Base-by-base conservation (phyloP, 2,329 filamentous ascomycete genomes). In the Pestalotiopsis sp. region DNA sequence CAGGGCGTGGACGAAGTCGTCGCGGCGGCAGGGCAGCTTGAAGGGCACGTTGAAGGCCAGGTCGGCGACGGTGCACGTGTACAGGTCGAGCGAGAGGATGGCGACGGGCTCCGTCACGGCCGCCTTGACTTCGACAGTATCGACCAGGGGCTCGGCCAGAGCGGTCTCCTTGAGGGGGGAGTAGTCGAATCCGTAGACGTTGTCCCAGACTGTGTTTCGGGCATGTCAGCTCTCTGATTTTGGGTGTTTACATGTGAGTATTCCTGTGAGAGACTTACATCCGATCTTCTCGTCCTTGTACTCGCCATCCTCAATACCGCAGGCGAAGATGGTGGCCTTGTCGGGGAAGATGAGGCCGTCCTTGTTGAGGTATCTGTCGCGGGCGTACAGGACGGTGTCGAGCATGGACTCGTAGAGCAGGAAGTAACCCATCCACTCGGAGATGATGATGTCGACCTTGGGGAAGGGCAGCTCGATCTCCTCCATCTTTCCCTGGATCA, bases 201-300 rank as follows among this genome's bases (percentile, higher is more conserved):
- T 98, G 80, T 98, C 95, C 96, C 96, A 99, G 88, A 98, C 95
- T 98, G 74, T 27, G 25, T 36, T 5, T 56, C 14, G 31, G 14
- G 12, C 13, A 38, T 38, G 49, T 25, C 49, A 13, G 68, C 4
- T 20, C 7, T 65, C 17, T 38, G 41, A 12, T n/a, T 52, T 7
- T 17, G 23, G n/a, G 25, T 1, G 14, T 31, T 36, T 6, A 7
- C 31, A 36, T 36, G 31, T 36, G 31, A 9, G 23, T 23, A 20
- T 17, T n/a, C 4, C 4, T 14, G 5, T 4, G 11, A 4, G 23
- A 11, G 66, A 83, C 94, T 85, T 82, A 98, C 95, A 99, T 83
- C 95, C 95, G 78, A 99, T 99, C 89, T 99, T 99, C 86, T 99
- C 96, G 72, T 98, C 95, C 88, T 98, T 98, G 89, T 99, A 99